A percentile compares a stretch with the other conserved stretches of the same genome.
phyloP scores from a whole-genome alignment of 768 basidiomycete species.

The Boletus barrowsii region DNA sequence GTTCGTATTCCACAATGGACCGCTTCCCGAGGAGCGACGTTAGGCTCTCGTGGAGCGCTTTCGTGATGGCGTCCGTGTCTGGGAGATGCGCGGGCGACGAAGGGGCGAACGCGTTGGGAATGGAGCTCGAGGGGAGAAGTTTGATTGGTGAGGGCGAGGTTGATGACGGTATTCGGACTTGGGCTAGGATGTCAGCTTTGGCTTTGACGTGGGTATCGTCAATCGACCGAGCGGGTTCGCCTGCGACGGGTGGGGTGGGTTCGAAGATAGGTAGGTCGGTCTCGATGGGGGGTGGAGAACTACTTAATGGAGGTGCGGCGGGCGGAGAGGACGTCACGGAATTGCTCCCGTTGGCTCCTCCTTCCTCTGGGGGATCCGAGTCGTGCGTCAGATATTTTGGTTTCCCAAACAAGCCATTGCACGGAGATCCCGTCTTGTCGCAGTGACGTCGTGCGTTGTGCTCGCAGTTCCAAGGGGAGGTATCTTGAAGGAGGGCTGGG shows the following conservation, averaged over 20 bases:
- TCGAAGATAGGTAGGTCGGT: background rate
- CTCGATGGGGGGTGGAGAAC: conserved; percentile 23
- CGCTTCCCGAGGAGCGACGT: conserved; percentile 70
- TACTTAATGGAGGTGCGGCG: conserved; percentile 25
- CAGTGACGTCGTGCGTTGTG: too few relatives aligned
- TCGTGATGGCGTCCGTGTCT: conserved; percentile 48
- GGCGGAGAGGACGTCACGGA: conserved; percentile 16
- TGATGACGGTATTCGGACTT: conserved; percentile 56
- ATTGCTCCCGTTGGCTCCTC: background rate
- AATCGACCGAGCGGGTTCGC: conserved; percentile 2
- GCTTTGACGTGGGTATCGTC: conserved; percentile 22
- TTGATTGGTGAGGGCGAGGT: conserved; percentile 46
- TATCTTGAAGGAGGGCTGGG: conserved; percentile 21
- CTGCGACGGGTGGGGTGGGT: background rate
- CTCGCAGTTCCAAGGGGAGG: too few relatives aligned
- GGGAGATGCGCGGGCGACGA: conserved; percentile 34
- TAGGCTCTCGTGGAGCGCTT: conserved; percentile 65
- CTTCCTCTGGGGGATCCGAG: conserved; percentile 11
- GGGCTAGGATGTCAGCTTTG: background rate
- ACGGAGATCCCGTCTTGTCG: too few relatives aligned
- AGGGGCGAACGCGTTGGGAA: conserved; percentile 8
- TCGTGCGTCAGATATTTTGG: too few relatives aligned
- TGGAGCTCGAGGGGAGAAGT: conserved; percentile 24
- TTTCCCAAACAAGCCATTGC: too few relatives aligned
- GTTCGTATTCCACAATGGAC: conserved; percentile 42